Percentiles rank a stretch among this genome's conserved stretches.
Evolutionary conservation across 805 yeast species (phyloP).

Genomic region (Blastobotrys chiropterorum): DNA sequence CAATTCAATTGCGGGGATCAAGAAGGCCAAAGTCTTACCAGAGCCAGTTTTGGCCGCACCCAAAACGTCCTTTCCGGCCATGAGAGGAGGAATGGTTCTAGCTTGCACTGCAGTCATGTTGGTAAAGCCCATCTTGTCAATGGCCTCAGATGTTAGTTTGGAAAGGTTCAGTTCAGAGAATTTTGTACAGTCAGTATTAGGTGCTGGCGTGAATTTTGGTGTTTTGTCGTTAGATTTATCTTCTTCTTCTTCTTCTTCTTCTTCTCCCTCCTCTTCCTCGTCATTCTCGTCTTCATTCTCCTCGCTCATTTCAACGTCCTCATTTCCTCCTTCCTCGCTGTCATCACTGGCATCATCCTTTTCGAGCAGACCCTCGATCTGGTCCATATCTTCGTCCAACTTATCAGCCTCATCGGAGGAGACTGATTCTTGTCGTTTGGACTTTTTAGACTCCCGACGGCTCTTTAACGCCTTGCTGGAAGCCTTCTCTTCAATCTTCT

Average conservation of each 20-base stretch:
- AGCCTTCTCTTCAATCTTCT: slow-evolving; percentile 4
- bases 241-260: slow-evolving; percentile 21
- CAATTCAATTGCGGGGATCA: slow-evolving; percentile 92
- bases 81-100: slow-evolving; percentile 89
- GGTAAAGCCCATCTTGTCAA: slow-evolving; percentile 81
- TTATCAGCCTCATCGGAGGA: slow-evolving; percentile 12
- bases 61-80: slow-evolving; percentile 94
- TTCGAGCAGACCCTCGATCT: slow-evolving; percentile 19
- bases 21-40: slow-evolving; percentile 93
- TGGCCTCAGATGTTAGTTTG: slow-evolving; percentile 68
- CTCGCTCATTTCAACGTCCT: slow-evolving; percentile 23
- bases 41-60: slow-evolving; percentile 99
- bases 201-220: slow-evolving; percentile 4
- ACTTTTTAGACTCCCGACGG: slow-evolving; percentile 1
- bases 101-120: slow-evolving; percentile 94
- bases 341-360: slow-evolving; percentile 21
- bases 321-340: slow-evolving; percentile 20
- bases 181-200: slow-evolving; percentile 26
- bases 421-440: background rate
- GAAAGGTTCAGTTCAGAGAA: slow-evolving; percentile 61
- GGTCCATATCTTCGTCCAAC: slow-evolving; percentile 23
- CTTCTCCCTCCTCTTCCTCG: slow-evolving; percentile 28
- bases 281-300: slow-evolving; percentile 25
- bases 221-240: slow-evolving; percentile 16
- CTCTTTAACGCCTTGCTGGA: slow-evolving; percentile 3